These are phyloP conservation scores for Zoysia pacifica DNA, from an alignment of 176 grass and related monocot species.

Conservation along the genomic window DNA sequence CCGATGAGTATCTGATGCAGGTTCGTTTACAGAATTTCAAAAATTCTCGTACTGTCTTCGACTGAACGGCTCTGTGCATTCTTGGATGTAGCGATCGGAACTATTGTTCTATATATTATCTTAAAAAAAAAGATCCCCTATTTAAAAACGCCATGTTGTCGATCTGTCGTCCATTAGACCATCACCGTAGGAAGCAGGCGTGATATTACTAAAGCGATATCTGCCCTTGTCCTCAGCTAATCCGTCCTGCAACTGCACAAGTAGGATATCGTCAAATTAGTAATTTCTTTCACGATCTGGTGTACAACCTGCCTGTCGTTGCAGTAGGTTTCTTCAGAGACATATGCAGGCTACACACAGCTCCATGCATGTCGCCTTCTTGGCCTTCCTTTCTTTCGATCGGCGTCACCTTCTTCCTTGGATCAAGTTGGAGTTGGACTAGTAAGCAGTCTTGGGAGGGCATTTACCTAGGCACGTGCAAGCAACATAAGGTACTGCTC, in stretches of 20 bases:
- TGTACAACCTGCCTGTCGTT: neutral
- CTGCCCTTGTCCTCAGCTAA: neutral
- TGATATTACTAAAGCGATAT: neutral
- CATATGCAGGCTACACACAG: neutral
- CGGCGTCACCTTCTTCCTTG: neutral
- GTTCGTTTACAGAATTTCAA: conserved; percentile 1
- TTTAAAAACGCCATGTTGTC: conserved; percentile 15
- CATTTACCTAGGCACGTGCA: neutral
- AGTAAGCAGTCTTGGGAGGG: neutral
- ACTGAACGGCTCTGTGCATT: no score
- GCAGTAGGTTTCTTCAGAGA: neutral
- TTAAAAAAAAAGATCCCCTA: no score
- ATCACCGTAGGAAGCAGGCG: no score
- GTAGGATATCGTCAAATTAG: neutral
- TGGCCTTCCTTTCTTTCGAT: neutral
- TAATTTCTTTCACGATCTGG: neutral
- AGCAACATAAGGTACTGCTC: neutral
- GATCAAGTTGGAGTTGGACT: neutral
- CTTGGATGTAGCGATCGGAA: no score
- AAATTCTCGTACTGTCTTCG: no score
- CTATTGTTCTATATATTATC: no score
- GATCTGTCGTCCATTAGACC: no score
- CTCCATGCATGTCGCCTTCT: conserved; percentile 18
- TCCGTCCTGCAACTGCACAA: neutral
- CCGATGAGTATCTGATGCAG: neutral